These are phyloP conservation scores for Linnemannia hyalina DNA, from an alignment of 192 early-diverging fungal species.

Conservation along the genomic window DNA sequence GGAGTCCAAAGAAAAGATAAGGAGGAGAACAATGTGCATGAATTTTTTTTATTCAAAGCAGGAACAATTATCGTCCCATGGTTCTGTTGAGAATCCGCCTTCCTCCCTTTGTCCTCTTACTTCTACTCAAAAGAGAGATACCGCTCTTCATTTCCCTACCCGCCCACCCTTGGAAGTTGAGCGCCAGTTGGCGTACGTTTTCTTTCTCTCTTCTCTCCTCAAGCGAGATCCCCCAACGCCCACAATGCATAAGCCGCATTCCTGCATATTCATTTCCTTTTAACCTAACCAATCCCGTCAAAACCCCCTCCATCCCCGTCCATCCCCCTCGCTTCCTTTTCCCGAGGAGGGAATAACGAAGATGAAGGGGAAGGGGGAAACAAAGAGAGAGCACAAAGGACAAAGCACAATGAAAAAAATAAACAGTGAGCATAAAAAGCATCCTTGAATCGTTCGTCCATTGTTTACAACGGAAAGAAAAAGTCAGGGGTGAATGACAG, in stretches of 20 bases:
- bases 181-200: too few species aligned
- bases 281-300: not conserved
- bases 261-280: not conserved
- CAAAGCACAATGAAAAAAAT: not conserved
- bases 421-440: not conserved
- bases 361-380: not conserved
- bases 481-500: not conserved
- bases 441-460: not conserved
- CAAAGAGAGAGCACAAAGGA: not conserved
- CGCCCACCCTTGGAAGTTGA: not conserved
- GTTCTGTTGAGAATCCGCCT: not conserved
- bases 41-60: not conserved
- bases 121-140: not conserved
- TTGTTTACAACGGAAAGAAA: not conserved
- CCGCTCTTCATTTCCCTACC: not conserved
- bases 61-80: slow-evolving; percentile 2
- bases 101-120: not conserved
- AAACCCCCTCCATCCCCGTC: not conserved
- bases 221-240: not conserved
- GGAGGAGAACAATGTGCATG: not conserved
- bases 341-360: not conserved
- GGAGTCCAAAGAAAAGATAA: not conserved
- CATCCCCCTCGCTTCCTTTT: not conserved
- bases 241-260: not conserved
- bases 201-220: not conserved